Evolutionary conservation across 805 yeast genomes (phyloP).

Genomic region (Hermanozyma aechmeae): DNA sequence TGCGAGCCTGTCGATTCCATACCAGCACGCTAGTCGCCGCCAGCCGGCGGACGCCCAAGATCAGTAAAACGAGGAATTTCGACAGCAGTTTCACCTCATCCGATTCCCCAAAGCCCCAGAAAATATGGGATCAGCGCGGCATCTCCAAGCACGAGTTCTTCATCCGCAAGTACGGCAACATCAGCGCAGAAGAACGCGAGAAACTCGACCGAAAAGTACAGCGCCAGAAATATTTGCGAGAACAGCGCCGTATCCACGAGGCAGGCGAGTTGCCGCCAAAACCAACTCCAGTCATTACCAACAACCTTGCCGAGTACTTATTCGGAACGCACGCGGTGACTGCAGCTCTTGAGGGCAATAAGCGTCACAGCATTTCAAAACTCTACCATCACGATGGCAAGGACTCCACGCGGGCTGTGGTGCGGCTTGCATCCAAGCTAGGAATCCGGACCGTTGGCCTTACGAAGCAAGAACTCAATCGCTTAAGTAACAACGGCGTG

Average conservation of each 20-base stretch:
- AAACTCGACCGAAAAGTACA: slow-evolving; percentile 21
- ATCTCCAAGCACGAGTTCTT: slow-evolving; percentile 57
- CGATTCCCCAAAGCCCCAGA: slow-evolving; percentile 16
- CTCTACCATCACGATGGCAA: slow-evolving; percentile 39
- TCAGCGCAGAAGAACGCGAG: slow-evolving; percentile 40
- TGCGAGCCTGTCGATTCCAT: too few species aligned
- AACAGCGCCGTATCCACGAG: background rate
- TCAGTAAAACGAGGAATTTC: slow-evolving; percentile 12
- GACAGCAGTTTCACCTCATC: slow-evolving; percentile 36
- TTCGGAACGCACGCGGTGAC: slow-evolving; percentile 70
- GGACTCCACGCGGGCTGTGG: slow-evolving; percentile 30
- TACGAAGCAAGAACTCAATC: slow-evolving; percentile 47
- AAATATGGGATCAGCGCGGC: slow-evolving; percentile 63
- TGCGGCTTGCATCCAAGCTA: slow-evolving; percentile 35
- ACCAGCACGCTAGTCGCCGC: background rate
- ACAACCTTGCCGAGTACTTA: slow-evolving; percentile 66
- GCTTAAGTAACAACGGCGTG: slow-evolving; percentile 55
- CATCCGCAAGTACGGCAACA: slow-evolving; percentile 53
- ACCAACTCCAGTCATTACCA: too few species aligned
- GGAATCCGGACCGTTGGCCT: slow-evolving; percentile 29
- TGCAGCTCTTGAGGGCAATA: slow-evolving; percentile 54
- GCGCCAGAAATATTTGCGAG: slow-evolving; percentile 20
- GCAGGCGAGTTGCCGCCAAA: too few species aligned
- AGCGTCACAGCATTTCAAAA: slow-evolving; percentile 43
- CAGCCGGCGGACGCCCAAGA: background rate